These are phyloP conservation scores for Rhodotorula babjevae DNA, from an alignment of 768 basidiomycete genomes.

Conservation along the genomic window DNA sequence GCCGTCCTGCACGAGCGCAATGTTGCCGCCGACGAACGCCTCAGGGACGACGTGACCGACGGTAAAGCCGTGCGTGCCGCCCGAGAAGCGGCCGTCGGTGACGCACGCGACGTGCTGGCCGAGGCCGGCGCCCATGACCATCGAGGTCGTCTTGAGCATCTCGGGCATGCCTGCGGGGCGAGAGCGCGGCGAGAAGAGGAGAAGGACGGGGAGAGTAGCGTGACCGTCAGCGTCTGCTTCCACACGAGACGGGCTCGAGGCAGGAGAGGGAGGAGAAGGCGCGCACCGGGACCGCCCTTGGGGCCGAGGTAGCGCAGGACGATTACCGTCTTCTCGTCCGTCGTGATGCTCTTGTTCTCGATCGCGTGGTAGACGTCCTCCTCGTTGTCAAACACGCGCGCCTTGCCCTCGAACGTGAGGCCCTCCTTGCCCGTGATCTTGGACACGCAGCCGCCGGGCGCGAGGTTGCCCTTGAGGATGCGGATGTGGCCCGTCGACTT, in stretches of 20 bases:
- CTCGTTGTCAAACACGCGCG: slow-evolving; percentile 86
- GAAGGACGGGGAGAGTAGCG: too few relatives aligned
- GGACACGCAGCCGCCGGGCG: slow-evolving; percentile 90
- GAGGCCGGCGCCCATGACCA: slow-evolving; percentile 97
- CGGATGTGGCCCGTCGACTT: slow-evolving; percentile 85
- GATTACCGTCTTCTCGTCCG: slow-evolving; percentile 89
- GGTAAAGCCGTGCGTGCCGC: slow-evolving; percentile 57
- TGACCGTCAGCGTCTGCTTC: not conserved
- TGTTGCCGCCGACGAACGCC: slow-evolving; percentile 44
- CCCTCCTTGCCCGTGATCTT: slow-evolving; percentile 98
- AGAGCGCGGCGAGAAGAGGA: not conserved
- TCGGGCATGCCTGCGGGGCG: slow-evolving; percentile 80
- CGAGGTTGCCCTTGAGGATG: slow-evolving; percentile 84
- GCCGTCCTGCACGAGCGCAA: slow-evolving; percentile 45
- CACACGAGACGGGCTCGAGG: not conserved
- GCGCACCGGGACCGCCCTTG: slow-evolving; percentile 86
- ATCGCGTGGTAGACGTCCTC: slow-evolving; percentile 81
- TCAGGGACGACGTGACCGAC: slow-evolving; percentile 90
- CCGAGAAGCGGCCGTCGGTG: slow-evolving; percentile 85
- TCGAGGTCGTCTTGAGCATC: slow-evolving; percentile 87
- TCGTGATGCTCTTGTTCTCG: slow-evolving; percentile 78
- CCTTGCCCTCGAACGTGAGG: slow-evolving; percentile 79
- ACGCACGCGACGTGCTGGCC: slow-evolving; percentile 93
- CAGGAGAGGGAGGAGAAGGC: not conserved
- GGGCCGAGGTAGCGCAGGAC: slow-evolving; percentile 94